Evolutionary conservation across 192 early-diverging fungal genomes (phyloP).

Genomic region (Coemansia sp.): DNA sequence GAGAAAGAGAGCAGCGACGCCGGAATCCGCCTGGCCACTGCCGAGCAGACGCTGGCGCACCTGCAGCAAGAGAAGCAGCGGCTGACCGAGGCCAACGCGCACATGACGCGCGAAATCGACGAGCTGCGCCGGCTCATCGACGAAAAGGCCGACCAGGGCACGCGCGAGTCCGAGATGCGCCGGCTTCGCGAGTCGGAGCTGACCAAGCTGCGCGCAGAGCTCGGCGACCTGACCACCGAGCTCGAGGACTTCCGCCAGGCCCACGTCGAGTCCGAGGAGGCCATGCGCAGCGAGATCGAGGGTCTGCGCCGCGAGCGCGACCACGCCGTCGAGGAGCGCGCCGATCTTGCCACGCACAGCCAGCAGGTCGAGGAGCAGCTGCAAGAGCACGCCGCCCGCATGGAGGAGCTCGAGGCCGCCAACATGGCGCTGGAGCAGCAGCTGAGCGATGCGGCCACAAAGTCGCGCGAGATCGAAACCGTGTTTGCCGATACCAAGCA

Average conservation of each 20-base stretch:
- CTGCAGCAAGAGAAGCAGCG: constrained; percentile 41
- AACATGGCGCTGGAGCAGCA: constrained; percentile 40
- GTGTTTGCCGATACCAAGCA: constrained; percentile 24
- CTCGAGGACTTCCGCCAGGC: constrained; percentile 56
- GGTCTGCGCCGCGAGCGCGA: constrained; percentile 52
- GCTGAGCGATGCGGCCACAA: constrained; percentile 22
- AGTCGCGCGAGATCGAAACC: constrained; percentile 27
- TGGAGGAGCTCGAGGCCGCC: constrained; percentile 45
- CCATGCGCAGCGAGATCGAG: constrained; percentile 55
- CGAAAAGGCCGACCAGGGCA: constrained; percentile 60
- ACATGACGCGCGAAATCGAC: constrained; percentile 55
- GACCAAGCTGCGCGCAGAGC: constrained; percentile 53
- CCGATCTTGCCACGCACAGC: constrained; percentile 10
- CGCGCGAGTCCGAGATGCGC: constrained; percentile 57
- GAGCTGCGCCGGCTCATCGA: constrained; percentile 55
- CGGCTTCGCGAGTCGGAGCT: constrained; percentile 61
- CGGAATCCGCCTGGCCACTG: constrained; percentile 60
- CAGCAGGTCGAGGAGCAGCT: constrained; percentile 32
- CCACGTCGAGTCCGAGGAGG: constrained; percentile 46
- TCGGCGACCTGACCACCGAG: constrained; percentile 45
- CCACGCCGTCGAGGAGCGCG: constrained; percentile 20
- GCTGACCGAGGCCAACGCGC: constrained; percentile 30
- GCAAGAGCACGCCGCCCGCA: constrained; percentile 30
- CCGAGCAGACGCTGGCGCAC: constrained; percentile 45
- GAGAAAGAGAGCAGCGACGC: constrained; percentile 59